These are phyloP conservation scores for Neurospora sp. DNA, from an alignment of 495 filamentous ascomycete genomes.

Conservation along the genomic window DNA sequence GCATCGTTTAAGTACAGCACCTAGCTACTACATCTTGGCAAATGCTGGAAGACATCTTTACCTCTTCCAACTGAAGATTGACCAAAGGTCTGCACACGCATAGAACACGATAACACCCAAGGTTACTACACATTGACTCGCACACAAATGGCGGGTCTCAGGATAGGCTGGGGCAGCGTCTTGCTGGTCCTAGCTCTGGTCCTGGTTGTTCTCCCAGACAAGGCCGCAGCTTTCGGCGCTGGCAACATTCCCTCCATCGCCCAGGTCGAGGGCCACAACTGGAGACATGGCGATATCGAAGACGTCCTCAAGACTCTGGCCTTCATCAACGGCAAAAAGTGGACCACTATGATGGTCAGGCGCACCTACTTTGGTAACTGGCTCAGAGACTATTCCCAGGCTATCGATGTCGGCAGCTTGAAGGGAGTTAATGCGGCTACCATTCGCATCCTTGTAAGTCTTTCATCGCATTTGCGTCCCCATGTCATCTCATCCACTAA, in stretches of 20 bases:
- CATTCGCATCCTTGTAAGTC: slow-evolving; percentile 62
- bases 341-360: slow-evolving; percentile 81
- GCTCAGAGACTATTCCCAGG: slow-evolving; percentile 73
- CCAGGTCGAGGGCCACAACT: slow-evolving; percentile 88
- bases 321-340: slow-evolving; percentile 85
- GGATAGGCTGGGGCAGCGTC: slow-evolving; percentile 28
- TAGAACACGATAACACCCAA: not conserved
- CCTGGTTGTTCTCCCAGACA: slow-evolving; percentile 54
- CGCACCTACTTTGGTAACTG: slow-evolving; percentile 89
- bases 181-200: slow-evolving; percentile 40
- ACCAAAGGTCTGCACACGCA: not conserved
- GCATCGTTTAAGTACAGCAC: not conserved
- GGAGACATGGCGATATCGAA: slow-evolving; percentile 91
- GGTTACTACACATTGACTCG: not conserved
- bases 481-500: slow-evolving; percentile 1
- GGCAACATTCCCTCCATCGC: slow-evolving; percentile 94
- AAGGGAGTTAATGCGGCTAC: slow-evolving; percentile 83
- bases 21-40: not conserved
- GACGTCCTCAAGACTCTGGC: slow-evolving; percentile 85
- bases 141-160: slow-evolving; percentile 27
- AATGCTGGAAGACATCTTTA: not conserved
- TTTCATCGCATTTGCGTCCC: slow-evolving; percentile 11
- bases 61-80: not conserved
- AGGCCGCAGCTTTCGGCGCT: slow-evolving; percentile 74
- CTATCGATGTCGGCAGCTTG: slow-evolving; percentile 83